These are phyloP conservation scores for Mycena polygramma DNA, from an alignment of 768 basidiomycete genomes.

Conservation along the genomic window DNA sequence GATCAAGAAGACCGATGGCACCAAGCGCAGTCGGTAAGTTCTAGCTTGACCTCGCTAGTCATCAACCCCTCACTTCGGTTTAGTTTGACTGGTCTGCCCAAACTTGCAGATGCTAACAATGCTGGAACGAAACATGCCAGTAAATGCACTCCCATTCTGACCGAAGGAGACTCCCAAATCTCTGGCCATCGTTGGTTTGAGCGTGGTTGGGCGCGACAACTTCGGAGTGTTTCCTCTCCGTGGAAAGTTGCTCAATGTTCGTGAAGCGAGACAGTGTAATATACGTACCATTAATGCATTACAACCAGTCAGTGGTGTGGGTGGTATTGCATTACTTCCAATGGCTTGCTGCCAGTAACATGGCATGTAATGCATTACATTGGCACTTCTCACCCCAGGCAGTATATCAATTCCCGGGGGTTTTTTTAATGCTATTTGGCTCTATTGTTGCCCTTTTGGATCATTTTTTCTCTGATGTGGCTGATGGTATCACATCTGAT, in stretches of 20 bases:
- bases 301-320: background rate
- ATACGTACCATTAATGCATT: conserved; percentile 1
- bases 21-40: conserved; percentile 84
- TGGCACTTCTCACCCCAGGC: background rate
- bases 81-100: conserved; percentile 91
- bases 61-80: background rate
- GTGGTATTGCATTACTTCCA: background rate
- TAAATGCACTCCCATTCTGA: conserved; percentile 94
- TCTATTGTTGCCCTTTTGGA: too few relatives aligned
- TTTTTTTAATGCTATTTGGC: too few relatives aligned
- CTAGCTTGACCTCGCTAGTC: background rate
- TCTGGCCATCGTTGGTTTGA: conserved; percentile 93
- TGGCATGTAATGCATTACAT: background rate
- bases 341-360: background rate
- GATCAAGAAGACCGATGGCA: conserved; percentile 95
- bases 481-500: too few relatives aligned
- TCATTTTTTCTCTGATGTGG: too few relatives aligned
- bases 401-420: too few relatives aligned
- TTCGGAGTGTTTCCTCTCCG: conserved; percentile 98
- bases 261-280: conserved; percentile 85
- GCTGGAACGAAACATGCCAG: conserved; percentile 87
- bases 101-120: conserved; percentile 97
- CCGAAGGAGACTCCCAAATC: conserved; percentile 99
- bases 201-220: conserved; percentile 95
- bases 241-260: conserved; percentile 96